Evolutionary conservation across 2,329 filamentous ascomycete species (phyloP), one percentile per base, ranked within the genome.

Genomic region (Aureobasidium uvarum): DNA sequence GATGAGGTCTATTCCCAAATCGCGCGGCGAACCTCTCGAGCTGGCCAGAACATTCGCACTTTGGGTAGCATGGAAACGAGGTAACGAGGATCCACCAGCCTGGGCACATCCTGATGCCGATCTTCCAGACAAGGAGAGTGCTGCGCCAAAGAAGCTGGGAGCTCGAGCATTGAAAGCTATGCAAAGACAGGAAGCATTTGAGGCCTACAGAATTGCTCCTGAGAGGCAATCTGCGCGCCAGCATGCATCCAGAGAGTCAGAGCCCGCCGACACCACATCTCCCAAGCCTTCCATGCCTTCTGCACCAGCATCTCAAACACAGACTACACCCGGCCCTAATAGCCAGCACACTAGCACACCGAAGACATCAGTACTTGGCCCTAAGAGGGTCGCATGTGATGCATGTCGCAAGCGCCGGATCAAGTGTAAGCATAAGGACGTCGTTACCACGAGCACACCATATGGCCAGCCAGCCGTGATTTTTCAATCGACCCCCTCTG

Each of bases 61-160:
- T 65, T 89, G 86, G 86, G 81, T 84, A 66, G 84, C 86, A 3
- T 89, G 86, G 86, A 89, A 89, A 73, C 82, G 84, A 64, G 86
- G 86, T 13, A 87, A 88, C 71, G 85, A 87, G 68, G 77, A 77
- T 65, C 83, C 86, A 55, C 85, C 86, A 36, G 78, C 82, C 51
- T 89, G 86, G 86, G 85, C 85, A 46, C 80, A 84, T 64, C 83
- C 83, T 1, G 84, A 86, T 69, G 80, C 80, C 52, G 78, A 81
- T 18, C 78, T 85, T 51, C 81, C 81, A 52, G 83, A 79, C 70
- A 77, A 81, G 63, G 81, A 80, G 56, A 76, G 80, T 43, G 72
- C 74, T 14, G 81, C 83, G 62, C 69, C 72, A 0, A 86, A 85
- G 75, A 85, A 84, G 70, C 75, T 84, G 6, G 84, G 82, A 55